Base-by-base conservation (phyloP, 2,329 filamentous ascomycete genomes). In the Cyphellophora attinorum region DNA sequence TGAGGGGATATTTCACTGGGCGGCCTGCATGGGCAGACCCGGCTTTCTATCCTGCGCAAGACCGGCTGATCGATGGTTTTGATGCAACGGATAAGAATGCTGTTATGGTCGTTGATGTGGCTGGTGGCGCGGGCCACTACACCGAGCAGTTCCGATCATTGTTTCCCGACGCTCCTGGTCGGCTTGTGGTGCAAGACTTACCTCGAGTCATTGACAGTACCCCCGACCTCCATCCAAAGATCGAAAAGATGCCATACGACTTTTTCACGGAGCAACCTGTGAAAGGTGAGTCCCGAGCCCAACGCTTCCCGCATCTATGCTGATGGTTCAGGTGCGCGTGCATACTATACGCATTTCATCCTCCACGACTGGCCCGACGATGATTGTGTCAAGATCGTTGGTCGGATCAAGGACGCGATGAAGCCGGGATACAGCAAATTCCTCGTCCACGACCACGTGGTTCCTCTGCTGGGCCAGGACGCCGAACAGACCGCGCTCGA, bases 171-270 rank as follows among this genome's bases (percentile, higher is more conserved):
- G n/a, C 46, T 8, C 14, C 27, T 10, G 41, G 39, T 6, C 32
- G 38, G 3, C 34, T 48, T 14, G 35, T 51, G n/a, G 41, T 68
- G 3, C 58, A 68, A 37, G 64, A 68, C 36, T 45, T 54, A 4
- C 53, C 52, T 2, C 40, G 50, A n/a, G 50, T 50, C 4, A 46
- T 62, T 13, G 39, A 46, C 14, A 39, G 50, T 11, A 41, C 51
- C 3, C 47, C 53, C 1, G 23, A 47, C 1, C 35, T 38, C 2
- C 50, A 51, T 4, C 38, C 51, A 1, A 21, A 23, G 4, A 39
- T 46, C 6, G 25, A 47, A 28, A 38, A 35, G 21, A 47, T 48
- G 40, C 45, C 35, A 5, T 43, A 55, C 34, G 49, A 58, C 35
- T 57, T 56, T 37, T 58, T 55, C 36, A 40, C 38, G 3, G 40